A percentile compares a stretch with the other conserved stretches of the same genome.
Conservation (phyloP, 805 yeast species). For the Phaffomyces thermotolerans region DNA sequence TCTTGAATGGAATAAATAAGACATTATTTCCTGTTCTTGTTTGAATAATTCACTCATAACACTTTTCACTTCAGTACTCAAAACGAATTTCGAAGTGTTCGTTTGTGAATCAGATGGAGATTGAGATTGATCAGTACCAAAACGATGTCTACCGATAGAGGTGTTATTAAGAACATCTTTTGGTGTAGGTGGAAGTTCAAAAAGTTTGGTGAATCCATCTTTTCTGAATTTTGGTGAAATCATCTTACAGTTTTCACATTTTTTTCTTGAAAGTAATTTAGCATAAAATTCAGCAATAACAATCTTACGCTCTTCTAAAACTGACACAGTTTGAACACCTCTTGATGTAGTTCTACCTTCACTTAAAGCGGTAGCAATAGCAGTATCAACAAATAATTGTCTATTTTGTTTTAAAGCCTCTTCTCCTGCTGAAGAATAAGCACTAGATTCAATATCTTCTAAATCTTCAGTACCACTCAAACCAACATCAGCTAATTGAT, state of each 20-base stretch:
- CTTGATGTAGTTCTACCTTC: constrained; percentile 62
- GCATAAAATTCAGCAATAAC: constrained; percentile 70
- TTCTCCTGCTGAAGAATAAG: not conserved
- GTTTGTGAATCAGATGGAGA: too few species aligned
- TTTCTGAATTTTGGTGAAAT: constrained; percentile 89
- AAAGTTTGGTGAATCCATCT: constrained; percentile 89
- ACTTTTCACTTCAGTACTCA: constrained; percentile 82
- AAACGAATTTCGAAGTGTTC: constrained; percentile 58
- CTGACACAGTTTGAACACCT: constrained; percentile 78
- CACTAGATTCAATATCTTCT: not conserved
- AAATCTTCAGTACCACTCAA: constrained; percentile 21
- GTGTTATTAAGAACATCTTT: constrained; percentile 78
- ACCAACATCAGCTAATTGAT: constrained; percentile 59
- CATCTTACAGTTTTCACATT: constrained; percentile 96
- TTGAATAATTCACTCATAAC: constrained; percentile 68
- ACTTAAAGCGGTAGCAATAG: constrained; percentile 65
- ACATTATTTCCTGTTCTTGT: constrained; percentile 61
- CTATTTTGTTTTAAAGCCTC: constrained; percentile 44
- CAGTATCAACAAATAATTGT: constrained; percentile 49
- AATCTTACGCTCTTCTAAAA: constrained; percentile 78
- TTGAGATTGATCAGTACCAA: too few species aligned
- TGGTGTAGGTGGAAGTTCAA: constrained; percentile 78
- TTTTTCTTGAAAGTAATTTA: constrained; percentile 64
- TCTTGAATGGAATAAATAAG: constrained; percentile 74
- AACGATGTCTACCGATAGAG: constrained; percentile 49